Evolutionary conservation across 352 stramenopile species (phyloP).

Genomic region (Peronospora farinosa): DNA sequence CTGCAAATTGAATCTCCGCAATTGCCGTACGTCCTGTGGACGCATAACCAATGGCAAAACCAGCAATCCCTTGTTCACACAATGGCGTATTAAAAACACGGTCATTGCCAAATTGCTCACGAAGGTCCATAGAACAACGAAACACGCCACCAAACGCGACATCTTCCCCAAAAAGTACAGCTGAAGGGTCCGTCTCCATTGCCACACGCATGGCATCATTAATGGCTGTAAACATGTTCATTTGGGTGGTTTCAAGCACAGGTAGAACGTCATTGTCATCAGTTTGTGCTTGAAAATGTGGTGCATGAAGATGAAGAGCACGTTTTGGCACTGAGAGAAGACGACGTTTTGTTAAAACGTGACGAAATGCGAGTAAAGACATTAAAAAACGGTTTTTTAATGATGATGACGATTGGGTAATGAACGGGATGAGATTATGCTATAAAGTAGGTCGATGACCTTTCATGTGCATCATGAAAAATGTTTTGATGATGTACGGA

Average conservation of each 20-base stretch:
- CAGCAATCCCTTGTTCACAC: slow-evolving; percentile 91
- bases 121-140: slow-evolving; percentile 91
- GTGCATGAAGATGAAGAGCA: slow-evolving; percentile 5
- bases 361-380: slow-evolving; percentile 7
- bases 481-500: slow-evolving; percentile 22
- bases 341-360: not conserved
- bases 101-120: slow-evolving; percentile 90
- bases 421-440: slow-evolving; percentile 1
- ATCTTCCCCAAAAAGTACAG: slow-evolving; percentile 96
- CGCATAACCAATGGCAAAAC: slow-evolving; percentile 97
- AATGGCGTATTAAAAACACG: slow-evolving; percentile 96
- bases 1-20: slow-evolving; percentile 95
- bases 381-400: slow-evolving; percentile 1
- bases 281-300: slow-evolving; percentile 16
- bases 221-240: slow-evolving; percentile 92
- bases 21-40: slow-evolving; percentile 93
- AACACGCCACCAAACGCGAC: slow-evolving; percentile 98
- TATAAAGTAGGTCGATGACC: not conserved
- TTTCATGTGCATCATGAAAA: slow-evolving; percentile 27
- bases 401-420: too few species aligned
- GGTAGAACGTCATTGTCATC: slow-evolving; percentile 17
- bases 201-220: slow-evolving; percentile 89
- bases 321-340: not conserved
- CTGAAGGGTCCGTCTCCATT: slow-evolving; percentile 82
- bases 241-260: slow-evolving; percentile 55